A percentile compares a stretch with the other conserved stretches of the same genome.
These are phyloP conservation scores for Naganishia sp. DNA, from an alignment of 1,284 basidiomycete species.

Conservation along the genomic window DNA sequence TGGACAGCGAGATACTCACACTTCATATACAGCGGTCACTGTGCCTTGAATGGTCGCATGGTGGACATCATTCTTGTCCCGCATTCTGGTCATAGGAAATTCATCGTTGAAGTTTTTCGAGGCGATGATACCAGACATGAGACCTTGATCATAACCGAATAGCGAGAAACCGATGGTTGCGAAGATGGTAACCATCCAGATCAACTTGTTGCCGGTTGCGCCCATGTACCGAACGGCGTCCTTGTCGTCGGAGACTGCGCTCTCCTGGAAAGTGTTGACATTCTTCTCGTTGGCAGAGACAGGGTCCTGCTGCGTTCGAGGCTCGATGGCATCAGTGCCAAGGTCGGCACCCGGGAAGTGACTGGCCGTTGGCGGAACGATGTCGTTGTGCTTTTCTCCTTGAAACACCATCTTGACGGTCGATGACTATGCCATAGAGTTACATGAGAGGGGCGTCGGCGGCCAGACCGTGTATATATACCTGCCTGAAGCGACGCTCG, in stretches of 20 bases:
- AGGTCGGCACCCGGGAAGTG: conserved; percentile 28
- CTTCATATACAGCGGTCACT: conserved; percentile 52
- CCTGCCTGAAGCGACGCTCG: not conserved
- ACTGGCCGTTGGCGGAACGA: conserved; percentile 23
- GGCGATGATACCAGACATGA: conserved; percentile 55
- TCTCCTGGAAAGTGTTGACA: conserved; percentile 2
- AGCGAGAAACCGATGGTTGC: conserved; percentile 33
- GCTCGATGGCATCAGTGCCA: conserved; percentile 25
- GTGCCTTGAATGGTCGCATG: conserved; percentile 54
- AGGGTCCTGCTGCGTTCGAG: conserved; percentile 16
- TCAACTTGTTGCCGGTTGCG: conserved; percentile 23
- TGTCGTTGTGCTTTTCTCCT: conserved; percentile 22
- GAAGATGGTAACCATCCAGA: conserved; percentile 33
- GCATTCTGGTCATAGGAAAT: conserved; percentile 44
- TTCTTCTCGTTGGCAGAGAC: conserved; percentile 20
- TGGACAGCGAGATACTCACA: conserved; percentile 45
- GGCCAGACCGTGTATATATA: not conserved
- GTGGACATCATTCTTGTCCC: conserved; percentile 46
- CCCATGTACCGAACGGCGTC: conserved; percentile 30
- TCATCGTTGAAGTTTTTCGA: conserved; percentile 52
- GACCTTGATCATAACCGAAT: conserved; percentile 37
- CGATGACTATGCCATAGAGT: not conserved
- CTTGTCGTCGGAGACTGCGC: conserved; percentile 17
- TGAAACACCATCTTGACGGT: conserved; percentile 18
- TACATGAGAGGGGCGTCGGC: not conserved